phyloP scores from a whole-genome alignment of 345 rosid genomes.

The Populus davidiana region DNA sequence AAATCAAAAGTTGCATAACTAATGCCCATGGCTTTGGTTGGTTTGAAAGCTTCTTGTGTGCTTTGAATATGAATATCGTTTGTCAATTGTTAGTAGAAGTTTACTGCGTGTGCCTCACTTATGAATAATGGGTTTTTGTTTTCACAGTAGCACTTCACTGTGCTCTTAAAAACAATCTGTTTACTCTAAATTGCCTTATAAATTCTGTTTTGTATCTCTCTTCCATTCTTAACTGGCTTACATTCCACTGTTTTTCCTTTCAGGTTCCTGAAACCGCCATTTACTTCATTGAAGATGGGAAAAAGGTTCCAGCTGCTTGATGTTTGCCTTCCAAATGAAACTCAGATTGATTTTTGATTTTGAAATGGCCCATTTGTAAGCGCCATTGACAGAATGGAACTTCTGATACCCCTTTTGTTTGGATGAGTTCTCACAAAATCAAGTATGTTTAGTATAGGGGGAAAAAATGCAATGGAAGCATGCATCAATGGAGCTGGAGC shows the following conservation, averaged over 20 bases:
- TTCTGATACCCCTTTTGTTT: background rate
- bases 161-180: too few species aligned
- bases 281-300: slow-evolving; percentile 88
- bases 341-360: background rate
- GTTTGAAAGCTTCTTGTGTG: background rate
- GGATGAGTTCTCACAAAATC: background rate
- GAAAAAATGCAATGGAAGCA: background rate
- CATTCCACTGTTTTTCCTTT: background rate
- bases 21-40: background rate
- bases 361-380: background rate
- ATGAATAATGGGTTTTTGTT: too few species aligned
- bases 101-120: too few species aligned
- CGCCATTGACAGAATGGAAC: background rate
- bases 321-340: background rate
- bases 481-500: background rate
- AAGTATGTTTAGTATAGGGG: background rate
- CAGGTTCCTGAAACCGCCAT: slow-evolving; percentile 87
- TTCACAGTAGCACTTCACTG: too few species aligned
- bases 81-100: background rate
- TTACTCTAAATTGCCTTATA: too few species aligned
- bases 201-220: background rate
- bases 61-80: background rate
- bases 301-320: slow-evolving; percentile 80
- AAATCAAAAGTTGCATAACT: background rate
- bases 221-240: background rate